A percentile compares a stretch with the other conserved stretches of the same genome.
These are phyloP conservation scores for Phytophthora pistaciae DNA, from an alignment of 352 stramenopile genomes.

Conservation along the genomic window DNA sequence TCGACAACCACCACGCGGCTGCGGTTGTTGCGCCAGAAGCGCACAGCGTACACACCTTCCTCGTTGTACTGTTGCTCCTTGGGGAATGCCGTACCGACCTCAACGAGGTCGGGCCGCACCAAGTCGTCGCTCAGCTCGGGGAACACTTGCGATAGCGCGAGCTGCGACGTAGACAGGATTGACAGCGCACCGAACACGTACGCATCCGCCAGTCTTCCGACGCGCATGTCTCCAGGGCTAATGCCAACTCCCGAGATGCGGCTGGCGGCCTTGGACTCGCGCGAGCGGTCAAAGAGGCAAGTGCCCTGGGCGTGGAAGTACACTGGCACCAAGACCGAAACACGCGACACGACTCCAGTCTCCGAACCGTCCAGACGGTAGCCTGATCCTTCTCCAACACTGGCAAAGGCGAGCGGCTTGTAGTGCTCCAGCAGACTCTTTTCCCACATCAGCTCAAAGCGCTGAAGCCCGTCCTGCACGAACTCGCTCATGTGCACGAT, in stretches of 20 bases:
- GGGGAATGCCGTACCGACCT: conserved; percentile 56
- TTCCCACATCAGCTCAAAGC: conserved; percentile 87
- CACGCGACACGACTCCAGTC: conserved; percentile 60
- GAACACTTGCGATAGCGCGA: conserved; percentile 78
- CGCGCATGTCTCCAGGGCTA: conserved; percentile 62
- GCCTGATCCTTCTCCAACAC: conserved; percentile 70
- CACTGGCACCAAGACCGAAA: conserved; percentile 83
- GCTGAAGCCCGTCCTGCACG: conserved; percentile 82
- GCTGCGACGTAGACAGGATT: conserved; percentile 82
- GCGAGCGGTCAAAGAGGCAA: conserved; percentile 83
- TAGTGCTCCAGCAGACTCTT: conserved; percentile 85
- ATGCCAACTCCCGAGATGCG: conserved; percentile 79
- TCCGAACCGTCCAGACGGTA: conserved; percentile 79
- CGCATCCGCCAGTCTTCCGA: conserved; percentile 75
- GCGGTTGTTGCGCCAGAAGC: conserved; percentile 87
- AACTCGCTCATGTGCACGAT: conserved; percentile 88
- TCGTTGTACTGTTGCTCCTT: conserved; percentile 91
- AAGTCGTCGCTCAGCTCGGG: conserved; percentile 72
- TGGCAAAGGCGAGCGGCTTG: conserved; percentile 78
- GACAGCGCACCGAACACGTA: conserved; percentile 88
- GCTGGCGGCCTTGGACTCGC: conserved; percentile 48
- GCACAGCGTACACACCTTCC: conserved; percentile 88
- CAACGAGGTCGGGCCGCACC: conserved; percentile 63
- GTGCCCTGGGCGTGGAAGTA: conserved; percentile 83
- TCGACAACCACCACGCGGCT: conserved; percentile 86